These are phyloP conservation scores for Wickerhamiella sergipiensis DNA, from an alignment of 805 yeast genomes.

Conservation along the genomic window DNA sequence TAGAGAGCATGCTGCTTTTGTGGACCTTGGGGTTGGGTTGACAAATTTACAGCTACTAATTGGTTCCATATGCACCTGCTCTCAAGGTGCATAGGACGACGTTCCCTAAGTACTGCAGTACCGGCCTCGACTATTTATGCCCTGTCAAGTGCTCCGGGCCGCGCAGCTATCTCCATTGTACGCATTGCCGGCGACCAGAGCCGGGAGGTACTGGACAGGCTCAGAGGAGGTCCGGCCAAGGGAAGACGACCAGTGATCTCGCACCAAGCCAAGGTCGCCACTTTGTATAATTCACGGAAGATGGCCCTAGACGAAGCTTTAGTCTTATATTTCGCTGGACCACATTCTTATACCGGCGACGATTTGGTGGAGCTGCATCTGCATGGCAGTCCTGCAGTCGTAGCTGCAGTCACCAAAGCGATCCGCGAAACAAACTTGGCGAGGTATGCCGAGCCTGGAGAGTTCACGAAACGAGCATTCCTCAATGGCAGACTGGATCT, in stretches of 20 bases:
- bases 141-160: constrained; percentile 65
- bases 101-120: neutral
- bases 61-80: neutral
- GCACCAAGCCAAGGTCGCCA: constrained; percentile 39
- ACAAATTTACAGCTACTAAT: neutral
- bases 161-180: constrained; percentile 78
- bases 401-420: constrained; percentile 50
- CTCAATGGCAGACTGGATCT: constrained; percentile 71
- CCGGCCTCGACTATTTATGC: constrained; percentile 73
- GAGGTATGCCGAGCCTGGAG: constrained; percentile 85
- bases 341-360: constrained; percentile 84
- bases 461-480: constrained; percentile 78
- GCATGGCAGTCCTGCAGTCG: constrained; percentile 88
- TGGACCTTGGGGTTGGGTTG: neutral
- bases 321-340: constrained; percentile 51
- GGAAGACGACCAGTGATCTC: neutral
- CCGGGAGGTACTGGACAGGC: constrained; percentile 3
- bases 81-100: neutral
- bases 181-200: constrained; percentile 60
- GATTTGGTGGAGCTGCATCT: constrained; percentile 78
- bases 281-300: constrained; percentile 29
- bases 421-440: constrained; percentile 34
- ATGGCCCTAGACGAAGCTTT: constrained; percentile 64
- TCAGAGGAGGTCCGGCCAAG: neutral
- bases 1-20: neutral